Percentiles rank a stretch among this genome's conserved stretches.
These are phyloP conservation scores for Cyberlindnera meyerae DNA, from an alignment of 805 yeast genomes.

Conservation along the genomic window DNA sequence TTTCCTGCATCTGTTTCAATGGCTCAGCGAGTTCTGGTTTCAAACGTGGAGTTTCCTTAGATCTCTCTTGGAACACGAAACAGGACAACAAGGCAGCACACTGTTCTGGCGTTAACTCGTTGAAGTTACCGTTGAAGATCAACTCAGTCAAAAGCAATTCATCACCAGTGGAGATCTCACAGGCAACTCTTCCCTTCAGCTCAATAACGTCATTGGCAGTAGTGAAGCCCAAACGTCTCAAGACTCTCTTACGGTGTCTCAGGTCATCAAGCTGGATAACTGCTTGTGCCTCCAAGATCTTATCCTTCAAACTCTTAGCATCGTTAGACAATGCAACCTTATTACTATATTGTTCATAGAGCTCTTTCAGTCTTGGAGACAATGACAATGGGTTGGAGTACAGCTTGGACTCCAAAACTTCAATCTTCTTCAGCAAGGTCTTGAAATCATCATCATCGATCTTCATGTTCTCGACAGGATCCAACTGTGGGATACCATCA, in stretches of 20 bases:
- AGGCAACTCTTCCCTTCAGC: conserved; percentile 94
- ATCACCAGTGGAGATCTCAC: conserved; percentile 88
- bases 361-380: conserved; percentile 53
- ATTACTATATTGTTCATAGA: conserved; percentile 59
- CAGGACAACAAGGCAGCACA: conserved; percentile 90
- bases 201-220: conserved; percentile 87
- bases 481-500: conserved; percentile 86
- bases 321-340: conserved; percentile 60
- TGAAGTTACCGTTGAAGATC: conserved; percentile 92
- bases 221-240: conserved; percentile 87
- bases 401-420: conserved; percentile 73
- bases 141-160: conserved; percentile 84
- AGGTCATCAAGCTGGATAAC: conserved; percentile 92
- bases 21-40: conserved; percentile 93
- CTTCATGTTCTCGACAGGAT: conserved; percentile 90
- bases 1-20: conserved; percentile 76
- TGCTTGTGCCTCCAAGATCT: conserved; percentile 79
- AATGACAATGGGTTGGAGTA: conserved; percentile 63
- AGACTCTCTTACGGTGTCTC: conserved; percentile 86
- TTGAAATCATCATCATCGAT: conserved; percentile 78
- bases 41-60: conserved; percentile 81
- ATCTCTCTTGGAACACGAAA: conserved; percentile 94
- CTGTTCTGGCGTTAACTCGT: conserved; percentile 81
- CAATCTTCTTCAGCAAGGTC: conserved; percentile 67
- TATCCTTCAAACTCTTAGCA: conserved; percentile 54